Evolutionary conservation across 2,329 filamentous ascomycete genomes (phyloP).

Genomic region (Graphium sp.): DNA sequence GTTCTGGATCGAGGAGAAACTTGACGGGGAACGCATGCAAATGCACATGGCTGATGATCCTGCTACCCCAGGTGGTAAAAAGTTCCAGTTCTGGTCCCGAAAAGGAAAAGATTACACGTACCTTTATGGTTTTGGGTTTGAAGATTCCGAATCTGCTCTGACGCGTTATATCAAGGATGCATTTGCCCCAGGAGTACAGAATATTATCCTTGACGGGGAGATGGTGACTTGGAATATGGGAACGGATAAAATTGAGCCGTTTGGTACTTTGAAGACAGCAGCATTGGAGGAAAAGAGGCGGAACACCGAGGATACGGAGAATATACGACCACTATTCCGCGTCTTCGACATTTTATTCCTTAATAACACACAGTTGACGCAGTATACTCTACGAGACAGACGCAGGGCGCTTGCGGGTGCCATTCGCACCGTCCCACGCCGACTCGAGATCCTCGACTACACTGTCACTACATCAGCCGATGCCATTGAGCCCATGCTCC

Average conservation of each 20-base stretch:
- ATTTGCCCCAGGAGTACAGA: constrained; percentile 63
- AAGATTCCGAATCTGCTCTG: constrained; percentile 59
- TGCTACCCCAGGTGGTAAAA: constrained; percentile 46
- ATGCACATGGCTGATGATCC: constrained; percentile 74
- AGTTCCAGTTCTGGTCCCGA: constrained; percentile 82
- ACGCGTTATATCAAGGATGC: constrained; percentile 65
- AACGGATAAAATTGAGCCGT: constrained; percentile 68
- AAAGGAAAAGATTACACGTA: constrained; percentile 96
- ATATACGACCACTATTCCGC: constrained; percentile 53
- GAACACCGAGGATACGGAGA: constrained; percentile 33
- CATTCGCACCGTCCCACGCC: constrained; percentile 52
- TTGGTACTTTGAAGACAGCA: constrained; percentile 86
- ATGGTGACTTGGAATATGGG: constrained; percentile 98
- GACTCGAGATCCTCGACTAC: constrained; percentile 71
- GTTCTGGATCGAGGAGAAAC: constrained; percentile 96
- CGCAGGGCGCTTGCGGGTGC: constrained; percentile 55
- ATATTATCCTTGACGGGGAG: constrained; percentile 86
- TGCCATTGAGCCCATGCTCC: constrained; percentile 64
- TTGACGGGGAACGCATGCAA: constrained; percentile 95
- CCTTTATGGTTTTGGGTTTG: constrained; percentile 65
- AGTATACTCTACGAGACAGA: constrained; percentile 70
- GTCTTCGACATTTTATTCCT: constrained; percentile 87
- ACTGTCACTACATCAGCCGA: constrained; percentile 46
- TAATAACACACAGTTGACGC: constrained; percentile 64
- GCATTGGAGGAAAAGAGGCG: constrained; percentile 60